phyloP scores from a whole-genome alignment of 805 yeast genomes.

The Nakazawaea holstii region DNA sequence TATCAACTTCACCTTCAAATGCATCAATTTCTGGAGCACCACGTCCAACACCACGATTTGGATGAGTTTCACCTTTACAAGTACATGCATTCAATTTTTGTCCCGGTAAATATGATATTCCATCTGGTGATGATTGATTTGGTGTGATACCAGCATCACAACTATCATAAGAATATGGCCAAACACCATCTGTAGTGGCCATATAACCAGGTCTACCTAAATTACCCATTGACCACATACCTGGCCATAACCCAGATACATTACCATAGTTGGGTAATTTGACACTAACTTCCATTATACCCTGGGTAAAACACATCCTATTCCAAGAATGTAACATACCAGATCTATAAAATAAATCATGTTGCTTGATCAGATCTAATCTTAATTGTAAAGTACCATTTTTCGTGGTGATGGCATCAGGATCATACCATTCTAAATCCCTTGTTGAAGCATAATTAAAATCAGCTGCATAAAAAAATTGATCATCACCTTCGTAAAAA shows the following conservation, averaged over 20 bases:
- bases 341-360: constrained; percentile 37
- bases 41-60: constrained; percentile 41
- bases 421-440: constrained; percentile 49
- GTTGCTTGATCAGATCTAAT: constrained; percentile 39
- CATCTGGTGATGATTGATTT: constrained; percentile 43
- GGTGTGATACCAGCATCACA: constrained; percentile 49
- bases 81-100: constrained; percentile 39
- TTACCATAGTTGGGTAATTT: constrained; percentile 37
- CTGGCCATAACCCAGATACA: constrained; percentile 45
- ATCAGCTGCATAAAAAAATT: constrained; percentile 40
- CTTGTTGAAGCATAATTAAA: constrained; percentile 40
- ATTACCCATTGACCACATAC: constrained; percentile 45
- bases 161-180: constrained; percentile 43
- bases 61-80: constrained; percentile 40
- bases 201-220: constrained; percentile 44
- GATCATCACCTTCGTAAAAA: constrained; percentile 42
- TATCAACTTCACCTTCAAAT: constrained; percentile 38
- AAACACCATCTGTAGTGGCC: constrained; percentile 44
- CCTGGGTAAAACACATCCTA: constrained; percentile 41
- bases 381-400: constrained; percentile 34
- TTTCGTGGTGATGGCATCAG: constrained; percentile 38
- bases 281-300: constrained; percentile 35
- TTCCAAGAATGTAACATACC: constrained; percentile 48
- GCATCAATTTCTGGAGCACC: constrained; percentile 50
- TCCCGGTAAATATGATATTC: constrained; percentile 41